Evolutionary conservation across 1,139 yeast species (phyloP), one percentile per base, ranked within the genome.

Genomic region (Geotrichum macrosporum): DNA sequence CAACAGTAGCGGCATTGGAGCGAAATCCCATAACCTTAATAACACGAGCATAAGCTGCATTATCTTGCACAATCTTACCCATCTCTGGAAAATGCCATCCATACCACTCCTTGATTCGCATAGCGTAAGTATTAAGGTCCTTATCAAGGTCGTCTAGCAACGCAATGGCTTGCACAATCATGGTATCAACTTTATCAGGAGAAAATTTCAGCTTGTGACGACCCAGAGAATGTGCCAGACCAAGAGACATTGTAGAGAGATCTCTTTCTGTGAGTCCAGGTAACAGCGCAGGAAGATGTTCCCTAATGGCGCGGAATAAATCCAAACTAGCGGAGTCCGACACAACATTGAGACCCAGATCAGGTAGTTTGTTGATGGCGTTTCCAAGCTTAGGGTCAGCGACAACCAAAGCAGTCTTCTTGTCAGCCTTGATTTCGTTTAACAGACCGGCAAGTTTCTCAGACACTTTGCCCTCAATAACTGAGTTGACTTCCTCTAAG

Each of bases 51-150:
- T 60, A 60, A 16, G 63, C 64, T 32, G 50, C 50, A 27, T 89
- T 89, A 73, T 92, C 98, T 59, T 87, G 82, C 55, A 88, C 92
- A 68, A 92, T 78, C 73, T 87, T 88, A 60, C 96, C 95, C 75
- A 92, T 80, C 74, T 92, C 98, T 50, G 98, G 98, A 81, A 92
- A 92, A 70, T 92, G 98, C 98, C 98, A 92, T 58, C 97, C 97
- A 72, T 92, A 92, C 98, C 98, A 92, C 74, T 92, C 98, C 77
- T 92, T 92, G 65, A 86, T 89, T 75, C 98, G 83, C 98, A 92
- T 92, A 55, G 97, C 92, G 70, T 85, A 92, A 50, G 97, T 92
- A 73, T 92, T 92, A 68, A 92, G 81, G 66, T 92, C 98, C 74
- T 92, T 92, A 72, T 92, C 98, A 59, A 92, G 80, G 68, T 94